These are phyloP conservation scores for Clausena lansium DNA, from an alignment of 345 rosid species.

Conservation along the genomic window DNA sequence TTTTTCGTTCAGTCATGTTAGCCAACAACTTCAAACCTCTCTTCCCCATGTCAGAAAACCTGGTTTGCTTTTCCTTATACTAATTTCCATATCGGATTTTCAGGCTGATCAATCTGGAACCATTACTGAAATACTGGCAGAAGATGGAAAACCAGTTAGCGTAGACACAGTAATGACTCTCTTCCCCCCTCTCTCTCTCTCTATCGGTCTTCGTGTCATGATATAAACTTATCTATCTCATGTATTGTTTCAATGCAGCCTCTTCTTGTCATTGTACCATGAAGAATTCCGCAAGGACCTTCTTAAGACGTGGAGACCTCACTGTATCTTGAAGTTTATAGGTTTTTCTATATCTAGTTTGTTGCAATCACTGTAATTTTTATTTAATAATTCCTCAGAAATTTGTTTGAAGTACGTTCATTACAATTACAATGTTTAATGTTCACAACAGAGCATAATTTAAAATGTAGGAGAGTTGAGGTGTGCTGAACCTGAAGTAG, in stretches of 20 bases:
- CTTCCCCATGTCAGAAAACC: neutral
- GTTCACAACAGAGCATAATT: neutral
- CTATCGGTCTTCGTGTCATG: neutral
- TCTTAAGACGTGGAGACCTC: constrained; percentile 11
- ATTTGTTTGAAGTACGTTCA: neutral
- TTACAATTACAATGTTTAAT: neutral
- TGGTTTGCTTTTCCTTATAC: neutral
- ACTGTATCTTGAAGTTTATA: constrained; percentile 2
- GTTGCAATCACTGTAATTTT: constrained; percentile 16
- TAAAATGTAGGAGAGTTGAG: neutral
- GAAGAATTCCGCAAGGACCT: constrained; percentile 22
- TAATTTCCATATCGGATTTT: constrained; percentile 10
- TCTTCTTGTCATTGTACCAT: constrained; percentile 64
- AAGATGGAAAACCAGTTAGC: constrained; percentile 85
- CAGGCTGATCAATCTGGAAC: constrained; percentile 98
- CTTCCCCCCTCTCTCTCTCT: constrained; percentile 10
- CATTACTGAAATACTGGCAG: constrained; percentile 64
- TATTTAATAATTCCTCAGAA: constrained; percentile 7
- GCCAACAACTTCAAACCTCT: neutral
- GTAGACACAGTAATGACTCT: constrained; percentile 62
- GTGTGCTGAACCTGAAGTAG: neutral
- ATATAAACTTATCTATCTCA: neutral
- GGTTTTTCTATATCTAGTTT: neutral
- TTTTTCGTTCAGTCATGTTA: neutral
- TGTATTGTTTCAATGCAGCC: constrained; percentile 53